Percentiles rank a stretch among this genome's conserved stretches.
Evolutionary conservation across 2,329 filamentous ascomycete genomes (phyloP).

Genomic region (Mycogone perniciosa): DNA sequence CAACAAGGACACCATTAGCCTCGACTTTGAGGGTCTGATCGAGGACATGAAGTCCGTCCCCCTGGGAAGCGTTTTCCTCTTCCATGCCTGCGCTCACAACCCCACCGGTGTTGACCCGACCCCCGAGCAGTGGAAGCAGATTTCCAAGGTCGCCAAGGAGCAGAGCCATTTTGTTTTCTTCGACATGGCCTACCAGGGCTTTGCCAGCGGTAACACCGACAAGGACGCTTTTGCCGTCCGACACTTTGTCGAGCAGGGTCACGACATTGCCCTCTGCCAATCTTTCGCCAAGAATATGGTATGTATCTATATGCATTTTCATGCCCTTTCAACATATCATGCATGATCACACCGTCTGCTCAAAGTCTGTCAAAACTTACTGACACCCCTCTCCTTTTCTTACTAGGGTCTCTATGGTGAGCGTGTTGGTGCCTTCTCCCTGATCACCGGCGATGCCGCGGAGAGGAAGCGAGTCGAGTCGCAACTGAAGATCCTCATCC

Average conservation of each 20-base stretch:
- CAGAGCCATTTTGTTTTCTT: slow-evolving; percentile 92
- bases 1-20: slow-evolving; percentile 95
- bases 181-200: slow-evolving; percentile 99
- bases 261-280: slow-evolving; percentile 82
- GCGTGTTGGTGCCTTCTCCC: slow-evolving; percentile 93
- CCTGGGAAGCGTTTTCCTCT: slow-evolving; percentile 79
- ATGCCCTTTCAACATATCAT: neutral
- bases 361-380: neutral
- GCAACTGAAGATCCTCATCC: slow-evolving; percentile 96
- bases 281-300: slow-evolving; percentile 99
- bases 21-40: slow-evolving; percentile 93
- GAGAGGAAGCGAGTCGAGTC: slow-evolving; percentile 96
- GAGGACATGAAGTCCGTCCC: slow-evolving; percentile 86
- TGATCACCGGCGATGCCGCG: slow-evolving; percentile 75
- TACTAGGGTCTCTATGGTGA: slow-evolving; percentile 88
- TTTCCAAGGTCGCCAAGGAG: slow-evolving; percentile 79
- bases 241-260: slow-evolving; percentile 88
- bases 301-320: slow-evolving; percentile 20
- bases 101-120: slow-evolving; percentile 95
- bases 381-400: neutral
- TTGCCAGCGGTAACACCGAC: slow-evolving; percentile 86
- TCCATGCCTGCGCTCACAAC: slow-evolving; percentile 98
- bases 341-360: too few species aligned
- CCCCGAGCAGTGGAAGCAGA: slow-evolving; percentile 83
- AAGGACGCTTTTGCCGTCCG: slow-evolving; percentile 90